Conservation (phyloP, 805 yeast species). For the Myxozyma melibiosi region DNA sequence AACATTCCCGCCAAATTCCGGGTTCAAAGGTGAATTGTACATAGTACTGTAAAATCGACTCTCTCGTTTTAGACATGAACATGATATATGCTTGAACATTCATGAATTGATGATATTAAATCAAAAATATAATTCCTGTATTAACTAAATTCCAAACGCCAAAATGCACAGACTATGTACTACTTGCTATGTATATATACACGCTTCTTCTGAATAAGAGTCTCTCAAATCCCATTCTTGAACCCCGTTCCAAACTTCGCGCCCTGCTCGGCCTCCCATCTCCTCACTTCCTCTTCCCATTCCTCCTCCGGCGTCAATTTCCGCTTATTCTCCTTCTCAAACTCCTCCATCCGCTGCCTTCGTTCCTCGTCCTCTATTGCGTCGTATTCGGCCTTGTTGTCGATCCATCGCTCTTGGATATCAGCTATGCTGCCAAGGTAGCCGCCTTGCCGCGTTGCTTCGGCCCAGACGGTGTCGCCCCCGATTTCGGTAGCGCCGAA, state of each 20-base stretch:
- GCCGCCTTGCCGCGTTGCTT: constrained; percentile 82
- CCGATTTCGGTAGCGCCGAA: constrained; percentile 93
- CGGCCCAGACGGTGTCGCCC: constrained; percentile 98
- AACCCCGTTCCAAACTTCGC: constrained; percentile 14
- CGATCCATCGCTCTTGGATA: constrained; percentile 95
- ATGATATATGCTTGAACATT: too few species aligned
- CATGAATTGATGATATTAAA: too few species aligned
- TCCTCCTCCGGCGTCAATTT: constrained; percentile 63
- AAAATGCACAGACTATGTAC: background rate
- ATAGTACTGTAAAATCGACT: too few species aligned
- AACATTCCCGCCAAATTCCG: constrained; percentile 30
- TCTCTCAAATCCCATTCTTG: constrained; percentile 10
- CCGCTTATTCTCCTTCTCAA: constrained; percentile 42
- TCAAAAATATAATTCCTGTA: too few species aligned
- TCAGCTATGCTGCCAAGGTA: constrained; percentile 56
- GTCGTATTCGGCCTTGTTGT: constrained; percentile 77
- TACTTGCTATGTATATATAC: background rate
- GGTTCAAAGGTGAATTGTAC: constrained; percentile 13
- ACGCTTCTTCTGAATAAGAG: too few species aligned
- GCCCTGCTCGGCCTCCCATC: constrained; percentile 54
- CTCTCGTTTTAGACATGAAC: too few species aligned
- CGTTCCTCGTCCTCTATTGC: constrained; percentile 55
- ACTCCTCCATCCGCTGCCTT: constrained; percentile 47
- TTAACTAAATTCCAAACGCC: constrained; percentile 2
- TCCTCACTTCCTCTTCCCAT: constrained; percentile 64